These are phyloP conservation scores for Porodaedalea pini DNA, from an alignment of 1,284 basidiomycete species.

Conservation along the genomic window DNA sequence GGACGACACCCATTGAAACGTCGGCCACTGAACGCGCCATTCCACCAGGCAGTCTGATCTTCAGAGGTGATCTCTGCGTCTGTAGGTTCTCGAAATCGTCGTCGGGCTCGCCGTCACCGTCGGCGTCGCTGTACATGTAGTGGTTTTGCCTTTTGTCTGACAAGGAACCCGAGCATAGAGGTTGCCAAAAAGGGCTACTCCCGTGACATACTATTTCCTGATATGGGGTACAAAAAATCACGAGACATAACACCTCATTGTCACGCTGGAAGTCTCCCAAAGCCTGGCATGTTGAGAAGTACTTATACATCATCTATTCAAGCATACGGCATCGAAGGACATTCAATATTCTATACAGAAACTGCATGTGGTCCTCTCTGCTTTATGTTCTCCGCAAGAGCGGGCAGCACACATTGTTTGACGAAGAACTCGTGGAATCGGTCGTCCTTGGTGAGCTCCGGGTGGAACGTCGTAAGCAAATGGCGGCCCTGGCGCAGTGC, in stretches of 20 bases:
- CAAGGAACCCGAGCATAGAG: no score
- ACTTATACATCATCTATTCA: conserved; percentile 1
- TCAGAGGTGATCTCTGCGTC: neutral
- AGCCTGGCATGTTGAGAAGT: neutral
- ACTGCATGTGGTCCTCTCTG: no score
- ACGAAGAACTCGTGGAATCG: conserved; percentile 90
- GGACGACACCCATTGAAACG: neutral
- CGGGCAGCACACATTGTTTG: conserved; percentile 54
- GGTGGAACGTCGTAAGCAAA: conserved; percentile 91
- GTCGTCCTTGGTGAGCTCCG: conserved; percentile 85
- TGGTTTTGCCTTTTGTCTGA: neutral
- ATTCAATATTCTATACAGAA: no score
- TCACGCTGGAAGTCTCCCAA: neutral
- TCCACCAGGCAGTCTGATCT: conserved; percentile 9
- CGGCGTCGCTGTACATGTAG: conserved; percentile 24
- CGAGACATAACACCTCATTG: neutral
- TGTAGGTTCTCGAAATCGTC: conserved; percentile 4
- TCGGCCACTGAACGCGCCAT: conserved; percentile 20
- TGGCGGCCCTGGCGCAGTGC: conserved; percentile 84
- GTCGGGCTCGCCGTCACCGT: conserved; percentile 24
- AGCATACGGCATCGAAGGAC: no score
- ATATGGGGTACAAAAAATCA: neutral
- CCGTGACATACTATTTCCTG: neutral
- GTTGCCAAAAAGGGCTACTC: neutral
- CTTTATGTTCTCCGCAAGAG: conserved; percentile 18